These are phyloP conservation scores for Xylaria sp. DNA, from an alignment of 2,329 filamentous ascomycete genomes.

Conservation along the genomic window DNA sequence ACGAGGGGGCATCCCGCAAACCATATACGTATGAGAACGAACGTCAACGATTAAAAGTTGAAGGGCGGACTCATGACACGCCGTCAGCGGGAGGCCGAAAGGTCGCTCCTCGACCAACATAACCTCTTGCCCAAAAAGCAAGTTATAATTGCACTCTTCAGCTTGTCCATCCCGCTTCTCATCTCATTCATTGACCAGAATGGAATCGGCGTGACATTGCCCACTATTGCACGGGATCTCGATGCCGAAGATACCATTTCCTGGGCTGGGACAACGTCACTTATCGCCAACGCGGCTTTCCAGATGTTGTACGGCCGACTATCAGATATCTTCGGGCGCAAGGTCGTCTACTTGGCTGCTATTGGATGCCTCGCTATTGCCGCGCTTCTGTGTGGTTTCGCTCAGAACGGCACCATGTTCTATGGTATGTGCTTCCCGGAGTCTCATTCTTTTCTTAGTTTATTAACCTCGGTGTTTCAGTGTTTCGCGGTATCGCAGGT, in stretches of 20 bases:
- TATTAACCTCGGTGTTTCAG: slow-evolving; percentile 4
- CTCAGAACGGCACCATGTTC: slow-evolving; percentile 44
- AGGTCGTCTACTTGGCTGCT: slow-evolving; percentile 51
- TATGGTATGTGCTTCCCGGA: slow-evolving; percentile 34
- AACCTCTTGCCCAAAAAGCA: slow-evolving; percentile 15
- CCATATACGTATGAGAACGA: too few relatives aligned
- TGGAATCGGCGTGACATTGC: slow-evolving; percentile 40
- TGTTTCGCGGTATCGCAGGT: slow-evolving; percentile 48
- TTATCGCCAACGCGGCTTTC: slow-evolving; percentile 52
- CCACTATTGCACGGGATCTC: slow-evolving; percentile 40
- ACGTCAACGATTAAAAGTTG: neutral
- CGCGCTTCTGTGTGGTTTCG: slow-evolving; percentile 51
- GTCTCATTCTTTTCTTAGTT: neutral
- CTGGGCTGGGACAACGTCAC: slow-evolving; percentile 41
- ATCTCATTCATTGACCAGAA: slow-evolving; percentile 40
- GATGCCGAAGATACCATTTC: slow-evolving; percentile 37
- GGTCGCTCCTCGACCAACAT: slow-evolving; percentile 32
- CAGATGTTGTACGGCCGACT: slow-evolving; percentile 60
- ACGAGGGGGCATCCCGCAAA: too few relatives aligned
- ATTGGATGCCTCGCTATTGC: slow-evolving; percentile 58
- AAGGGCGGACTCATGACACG: slow-evolving; percentile 21
- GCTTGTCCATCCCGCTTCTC: slow-evolving; percentile 26
- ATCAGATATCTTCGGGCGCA: slow-evolving; percentile 60
- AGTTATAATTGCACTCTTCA: slow-evolving; percentile 18
- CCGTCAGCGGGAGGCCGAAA: slow-evolving; percentile 26